Base-by-base conservation (phyloP, 2,329 filamentous ascomycete genomes). In the Apiospora marii region DNA sequence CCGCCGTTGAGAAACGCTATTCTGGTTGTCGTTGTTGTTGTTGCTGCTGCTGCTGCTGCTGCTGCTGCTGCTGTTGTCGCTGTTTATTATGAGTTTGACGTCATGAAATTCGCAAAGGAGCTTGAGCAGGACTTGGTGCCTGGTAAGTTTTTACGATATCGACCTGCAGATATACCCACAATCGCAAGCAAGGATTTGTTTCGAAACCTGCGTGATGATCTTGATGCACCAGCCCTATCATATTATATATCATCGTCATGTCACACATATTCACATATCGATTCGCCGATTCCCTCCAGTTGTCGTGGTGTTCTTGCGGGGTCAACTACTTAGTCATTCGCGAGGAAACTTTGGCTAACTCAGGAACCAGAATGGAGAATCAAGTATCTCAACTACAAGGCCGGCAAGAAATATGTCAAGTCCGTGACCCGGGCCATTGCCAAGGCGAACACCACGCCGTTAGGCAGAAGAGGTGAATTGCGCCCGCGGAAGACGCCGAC, bases 341-440 rank as follows among this genome's bases (percentile, higher is more conserved):
- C 30, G 30, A 10, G 24, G 51, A 58, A 30, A 27, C 4, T 37
- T 41, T 37, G 30, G 34, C 67, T 69, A 46, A 69, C 30, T 30
- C 46, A n/a, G 19, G 22, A 34, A 70, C 69, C 44, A 92, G 90
- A 98, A 89, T 98, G 96, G 96, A 91, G 93, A 79, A 89, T 92
- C 82, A 97, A 98, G 83, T 98, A 98, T 82, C 89, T 98, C 77
- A 91, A 98, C 83, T 98, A 98, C 87, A 98, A 97, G 88, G 91
- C 91, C 72, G 96, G 95, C 74, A 98, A 98, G 85, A 98, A 98
- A 85, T 92, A 95, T 81, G 88, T 98, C 82, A 98, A 98, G 83
- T 91, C 91, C 72, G 92, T 98, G 70, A 84, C 88, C 34, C 90
- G 92, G 74, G 94, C 94, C 73, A 88, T 96, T 74, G 87, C 89